Base-by-base conservation (phyloP, 306 rosid genomes). In the Glycine tomentella region DNA sequence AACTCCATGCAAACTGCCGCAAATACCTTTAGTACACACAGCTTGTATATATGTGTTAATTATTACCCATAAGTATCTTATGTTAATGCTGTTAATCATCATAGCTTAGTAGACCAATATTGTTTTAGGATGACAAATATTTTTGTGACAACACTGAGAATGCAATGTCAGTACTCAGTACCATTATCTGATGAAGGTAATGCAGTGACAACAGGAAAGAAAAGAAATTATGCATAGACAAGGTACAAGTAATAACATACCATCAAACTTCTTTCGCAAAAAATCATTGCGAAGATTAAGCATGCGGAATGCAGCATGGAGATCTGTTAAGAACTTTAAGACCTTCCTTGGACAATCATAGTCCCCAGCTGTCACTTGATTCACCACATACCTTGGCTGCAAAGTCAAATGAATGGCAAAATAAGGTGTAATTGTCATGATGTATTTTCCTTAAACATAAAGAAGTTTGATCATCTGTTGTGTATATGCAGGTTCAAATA, bases 381-480 rank as follows among this genome's bases (percentile, higher is more conserved):
- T 93, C 82, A 95, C 98, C 89, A 95, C 99, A 58, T 90, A 93
- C 86, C 98, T 90, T 20, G 99, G 99, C 99, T 95, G 90, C 83
- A 90, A 81, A 69, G 61, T 66, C 68, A 82, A 62, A 75, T 53
- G 74, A 48, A 72, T 72, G 3, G 57, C 65, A 81, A 78, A 73
- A 64, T 68, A 64, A 40, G 74, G 76, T 34, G 57, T 7, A 81
- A 80, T 57, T 9, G 14, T 66, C 61, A 49, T 38, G 42, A 72
- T 20, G 69, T 8, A 2, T 51, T 66, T 45, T 45, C 69, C 25
- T 72, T 72, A 69, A 73, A 62, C 33, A 57, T 2, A 81, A 45
- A 61, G 50, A 63, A 73, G 34, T 70, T 69, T 75, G 50, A 69
- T 61, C 57, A 68, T 73, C 33, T 16, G 52, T 36, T 31, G 45